These are phyloP conservation scores for Cutaneotrichosporon daszewskae DNA, from an alignment of 1,284 basidiomycete species.

Conservation along the genomic window DNA sequence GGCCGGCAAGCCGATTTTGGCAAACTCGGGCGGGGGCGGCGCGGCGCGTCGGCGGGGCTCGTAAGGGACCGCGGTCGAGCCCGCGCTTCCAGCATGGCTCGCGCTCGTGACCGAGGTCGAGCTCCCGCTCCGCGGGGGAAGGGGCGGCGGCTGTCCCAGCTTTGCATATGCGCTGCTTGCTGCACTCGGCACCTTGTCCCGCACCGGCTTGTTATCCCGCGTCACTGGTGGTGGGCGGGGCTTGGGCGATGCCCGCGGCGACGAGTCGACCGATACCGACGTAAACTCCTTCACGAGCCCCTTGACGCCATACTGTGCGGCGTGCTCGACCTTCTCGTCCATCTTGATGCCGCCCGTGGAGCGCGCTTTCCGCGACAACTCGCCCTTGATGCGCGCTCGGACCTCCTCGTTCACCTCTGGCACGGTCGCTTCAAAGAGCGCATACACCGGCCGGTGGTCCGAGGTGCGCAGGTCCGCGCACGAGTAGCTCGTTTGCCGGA, in stretches of 20 bases:
- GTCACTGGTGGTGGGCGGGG: slow-evolving; percentile 11
- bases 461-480: slow-evolving; percentile 78
- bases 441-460: slow-evolving; percentile 93
- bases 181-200: too few species aligned
- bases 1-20: slow-evolving; percentile 11
- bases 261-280: slow-evolving; percentile 5
- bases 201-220: slow-evolving; percentile 11
- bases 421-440: slow-evolving; percentile 69
- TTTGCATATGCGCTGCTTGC: slow-evolving; percentile 11
- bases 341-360: slow-evolving; percentile 1
- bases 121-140: slow-evolving; percentile 11
- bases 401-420: slow-evolving; percentile 72
- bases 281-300: slow-evolving; percentile 22
- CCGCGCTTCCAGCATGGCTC: neutral
- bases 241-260: slow-evolving; percentile 6
- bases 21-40: slow-evolving; percentile 13
- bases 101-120: slow-evolving; percentile 3
- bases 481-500: too few species aligned
- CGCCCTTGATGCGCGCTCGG: slow-evolving; percentile 49
- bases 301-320: slow-evolving; percentile 18
- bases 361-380: slow-evolving; percentile 7
- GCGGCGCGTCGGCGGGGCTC: slow-evolving; percentile 11
- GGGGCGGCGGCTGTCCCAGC: slow-evolving; percentile 15
- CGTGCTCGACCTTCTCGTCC: slow-evolving; percentile 13
- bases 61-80: slow-evolving; percentile 1